phyloP scores from a whole-genome alignment of 1,139 yeast genomes.

The Scheffersomyces stambukii region DNA sequence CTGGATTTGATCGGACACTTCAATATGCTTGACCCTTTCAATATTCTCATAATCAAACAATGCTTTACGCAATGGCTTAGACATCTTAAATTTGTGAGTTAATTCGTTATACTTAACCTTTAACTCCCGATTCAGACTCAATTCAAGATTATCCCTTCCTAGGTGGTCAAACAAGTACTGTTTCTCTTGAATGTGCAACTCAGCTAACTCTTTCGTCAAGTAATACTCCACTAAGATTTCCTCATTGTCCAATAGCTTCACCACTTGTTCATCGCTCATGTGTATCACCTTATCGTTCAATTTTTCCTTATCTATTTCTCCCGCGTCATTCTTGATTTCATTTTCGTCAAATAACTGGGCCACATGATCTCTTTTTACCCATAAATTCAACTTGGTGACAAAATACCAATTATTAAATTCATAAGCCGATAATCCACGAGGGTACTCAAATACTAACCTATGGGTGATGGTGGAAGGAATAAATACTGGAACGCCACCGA shows the following conservation, averaged over 20 bases:
- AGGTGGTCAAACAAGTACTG: conserved; percentile 15
- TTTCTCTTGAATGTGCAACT: conserved; percentile 29
- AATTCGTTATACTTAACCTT: conserved; percentile 15
- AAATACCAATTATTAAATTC: conserved; percentile 21
- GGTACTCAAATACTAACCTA: conserved; percentile 27
- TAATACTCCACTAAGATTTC: conserved; percentile 29
- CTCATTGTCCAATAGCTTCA: conserved; percentile 26
- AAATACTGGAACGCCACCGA: conserved; percentile 38
- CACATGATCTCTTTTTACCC: conserved; percentile 20
- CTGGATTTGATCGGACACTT: conserved; percentile 18
- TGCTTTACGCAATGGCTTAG: conserved; percentile 24
- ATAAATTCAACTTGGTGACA: conserved; percentile 26
- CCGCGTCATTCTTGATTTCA: conserved; percentile 1
- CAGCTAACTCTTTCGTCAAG: conserved; percentile 25
- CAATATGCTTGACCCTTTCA: conserved; percentile 15
- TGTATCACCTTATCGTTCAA: conserved; percentile 13
- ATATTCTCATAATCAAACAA: conserved; percentile 24
- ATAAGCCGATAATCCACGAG: conserved; percentile 19
- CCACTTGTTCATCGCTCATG: conserved; percentile 18
- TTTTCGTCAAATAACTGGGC: conserved; percentile 4
- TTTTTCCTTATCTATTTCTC: conserved; percentile 15
- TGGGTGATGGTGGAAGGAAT: conserved; percentile 26
- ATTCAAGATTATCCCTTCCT: conserved; percentile 16
- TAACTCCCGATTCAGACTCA: conserved; percentile 11
- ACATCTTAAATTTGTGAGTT: conserved; percentile 19